Conservation (phyloP, 2,329 filamentous ascomycete genomes). For the Colletotrichum tanaceti region DNA sequence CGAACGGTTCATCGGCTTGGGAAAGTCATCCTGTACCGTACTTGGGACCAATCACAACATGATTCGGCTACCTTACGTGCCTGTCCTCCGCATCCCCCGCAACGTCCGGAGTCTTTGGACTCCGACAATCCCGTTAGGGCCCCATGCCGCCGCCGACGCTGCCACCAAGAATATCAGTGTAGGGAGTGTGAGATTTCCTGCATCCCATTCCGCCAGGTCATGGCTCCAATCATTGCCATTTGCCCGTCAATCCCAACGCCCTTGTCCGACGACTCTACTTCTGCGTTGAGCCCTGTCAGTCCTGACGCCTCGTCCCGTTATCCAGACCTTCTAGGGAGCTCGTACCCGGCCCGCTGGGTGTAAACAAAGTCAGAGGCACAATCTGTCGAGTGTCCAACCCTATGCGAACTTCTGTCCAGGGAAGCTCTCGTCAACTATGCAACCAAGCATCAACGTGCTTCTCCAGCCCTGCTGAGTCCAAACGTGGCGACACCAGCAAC, state of each 20-base stretch:
- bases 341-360: not conserved
- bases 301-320: not conserved
- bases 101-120: constrained; percentile 10
- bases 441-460: too few relatives aligned
- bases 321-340: not conserved
- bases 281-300: not conserved
- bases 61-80: constrained; percentile 11
- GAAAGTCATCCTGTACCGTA: constrained; percentile 2
- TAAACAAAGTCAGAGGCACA: not conserved
- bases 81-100: constrained; percentile 29
- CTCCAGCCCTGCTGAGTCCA: not conserved
- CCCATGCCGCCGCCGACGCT: constrained; percentile 11
- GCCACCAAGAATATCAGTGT: too few relatives aligned
- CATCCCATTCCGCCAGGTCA: not conserved
- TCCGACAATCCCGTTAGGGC: constrained; percentile 24
- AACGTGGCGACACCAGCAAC: too few relatives aligned
- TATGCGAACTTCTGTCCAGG: not conserved
- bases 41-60: constrained; percentile 21
- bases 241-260: too few relatives aligned
- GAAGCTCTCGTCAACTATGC: not conserved
- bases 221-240: not conserved
- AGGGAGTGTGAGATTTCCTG: too few relatives aligned
- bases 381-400: not conserved
- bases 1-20: constrained; percentile 1
- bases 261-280: not conserved